These are phyloP conservation scores for Lophiostoma macrostomum DNA, from an alignment of 495 filamentous ascomycete species.

Conservation along the genomic window DNA sequence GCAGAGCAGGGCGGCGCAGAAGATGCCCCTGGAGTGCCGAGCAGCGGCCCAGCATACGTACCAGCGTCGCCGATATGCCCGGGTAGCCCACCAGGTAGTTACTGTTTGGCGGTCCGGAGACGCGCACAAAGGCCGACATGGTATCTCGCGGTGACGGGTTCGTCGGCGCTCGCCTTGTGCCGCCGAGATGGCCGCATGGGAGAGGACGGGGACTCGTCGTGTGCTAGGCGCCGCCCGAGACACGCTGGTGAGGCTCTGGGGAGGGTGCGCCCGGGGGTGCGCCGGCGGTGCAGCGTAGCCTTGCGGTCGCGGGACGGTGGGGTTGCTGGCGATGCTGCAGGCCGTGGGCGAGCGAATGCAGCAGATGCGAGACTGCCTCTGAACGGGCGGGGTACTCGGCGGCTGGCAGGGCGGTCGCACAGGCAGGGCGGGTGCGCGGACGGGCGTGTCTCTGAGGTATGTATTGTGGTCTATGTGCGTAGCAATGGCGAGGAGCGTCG, in stretches of 20 bases:
- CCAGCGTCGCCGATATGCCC: slow-evolving; percentile 95
- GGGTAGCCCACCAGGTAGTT: slow-evolving; percentile 96
- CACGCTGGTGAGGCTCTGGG: slow-evolving; percentile 13
- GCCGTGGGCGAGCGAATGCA: no score
- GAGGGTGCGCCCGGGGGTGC: slow-evolving; percentile 1
- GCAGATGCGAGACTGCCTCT: slow-evolving; percentile 4
- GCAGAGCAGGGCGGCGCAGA: no score
- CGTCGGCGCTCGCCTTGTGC: slow-evolving; percentile 27
- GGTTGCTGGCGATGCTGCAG: slow-evolving; percentile 4
- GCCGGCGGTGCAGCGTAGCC: slow-evolving; percentile 13
- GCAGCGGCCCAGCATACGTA: slow-evolving; percentile 52
- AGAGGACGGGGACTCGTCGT: slow-evolving; percentile 8
- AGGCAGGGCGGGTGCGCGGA: slow-evolving; percentile 2
- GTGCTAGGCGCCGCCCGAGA: slow-evolving; percentile 1
- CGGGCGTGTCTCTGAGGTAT: slow-evolving; percentile 1
- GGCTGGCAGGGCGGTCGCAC: slow-evolving; percentile 23
- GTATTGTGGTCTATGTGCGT: neutral
- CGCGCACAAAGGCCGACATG: slow-evolving; percentile 91
- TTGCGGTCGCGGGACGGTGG: slow-evolving; percentile 20
- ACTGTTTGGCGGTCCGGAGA: slow-evolving; percentile 95
- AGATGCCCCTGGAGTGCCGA: no score
- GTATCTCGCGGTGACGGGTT: slow-evolving; percentile 34
- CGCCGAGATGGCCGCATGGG: slow-evolving; percentile 34
- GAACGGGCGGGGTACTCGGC: slow-evolving; percentile 26
- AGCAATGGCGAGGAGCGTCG: no score